Conservation (phyloP, 208 protist species). For the Acanthamoeba healyi region DNA sequence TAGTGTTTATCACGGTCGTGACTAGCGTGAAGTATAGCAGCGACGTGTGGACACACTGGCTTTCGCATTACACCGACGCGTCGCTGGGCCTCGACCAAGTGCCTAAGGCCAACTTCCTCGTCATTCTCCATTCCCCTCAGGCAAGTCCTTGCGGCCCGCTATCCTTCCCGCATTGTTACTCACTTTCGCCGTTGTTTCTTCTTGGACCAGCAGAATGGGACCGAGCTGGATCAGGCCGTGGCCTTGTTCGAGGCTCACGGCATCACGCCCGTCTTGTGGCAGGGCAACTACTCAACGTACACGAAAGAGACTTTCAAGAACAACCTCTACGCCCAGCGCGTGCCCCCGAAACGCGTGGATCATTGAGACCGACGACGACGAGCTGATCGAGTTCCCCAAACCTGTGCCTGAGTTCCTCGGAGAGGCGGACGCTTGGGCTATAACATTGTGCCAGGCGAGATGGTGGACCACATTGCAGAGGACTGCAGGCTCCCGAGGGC, state of each 20-base stretch:
- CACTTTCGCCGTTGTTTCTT: too few species aligned
- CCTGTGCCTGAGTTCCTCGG: neutral
- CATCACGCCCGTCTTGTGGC: neutral
- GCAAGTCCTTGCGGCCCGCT: too few species aligned
- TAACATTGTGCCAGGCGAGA: neutral
- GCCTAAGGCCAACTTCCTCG: neutral
- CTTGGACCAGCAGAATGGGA: neutral
- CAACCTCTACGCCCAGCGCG: neutral
- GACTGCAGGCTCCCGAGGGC: neutral
- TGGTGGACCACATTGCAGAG: neutral
- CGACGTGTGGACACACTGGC: neutral
- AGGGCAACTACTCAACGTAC: neutral
- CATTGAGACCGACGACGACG: conserved; percentile 41
- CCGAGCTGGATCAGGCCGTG: neutral
- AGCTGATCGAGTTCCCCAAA: conserved; percentile 20
- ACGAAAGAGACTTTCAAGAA: neutral
- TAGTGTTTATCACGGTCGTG: neutral
- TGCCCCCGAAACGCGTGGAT: neutral
- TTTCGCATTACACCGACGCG: neutral
- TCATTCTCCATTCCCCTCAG: neutral
- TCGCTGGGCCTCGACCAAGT: neutral
- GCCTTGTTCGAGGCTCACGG: neutral
- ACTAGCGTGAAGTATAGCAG: neutral
- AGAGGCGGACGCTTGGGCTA: neutral
- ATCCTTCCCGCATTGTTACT: too few species aligned